Percentiles rank a stretch among this genome's conserved stretches.
Conservation (phyloP, 139 green algal species). For the Tetradesmus obliquus region DNA sequence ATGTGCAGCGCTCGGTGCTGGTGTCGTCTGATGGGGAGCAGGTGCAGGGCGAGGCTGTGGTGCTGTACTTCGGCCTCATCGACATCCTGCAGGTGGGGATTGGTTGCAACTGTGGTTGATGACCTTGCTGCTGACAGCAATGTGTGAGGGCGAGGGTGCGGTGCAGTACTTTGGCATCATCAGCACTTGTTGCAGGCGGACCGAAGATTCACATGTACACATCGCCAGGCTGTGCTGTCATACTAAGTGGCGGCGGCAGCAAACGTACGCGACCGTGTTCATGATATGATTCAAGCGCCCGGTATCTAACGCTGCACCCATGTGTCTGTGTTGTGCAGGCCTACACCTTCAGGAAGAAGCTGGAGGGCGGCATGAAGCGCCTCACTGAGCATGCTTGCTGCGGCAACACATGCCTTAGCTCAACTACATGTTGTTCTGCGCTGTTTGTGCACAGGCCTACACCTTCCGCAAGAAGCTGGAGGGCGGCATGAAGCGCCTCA, state of each 20-base stretch:
- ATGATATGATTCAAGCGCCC: no score
- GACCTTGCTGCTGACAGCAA: no score
- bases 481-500: constrained; percentile 66
- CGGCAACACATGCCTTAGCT: no score
- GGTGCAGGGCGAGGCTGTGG: constrained; percentile 61
- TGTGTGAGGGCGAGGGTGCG: constrained; percentile 54
- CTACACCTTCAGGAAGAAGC: neutral
- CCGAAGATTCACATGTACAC: neutral
- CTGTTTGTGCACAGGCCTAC: neutral
- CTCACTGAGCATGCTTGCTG: constrained; percentile 35
- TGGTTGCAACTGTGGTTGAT: neutral
- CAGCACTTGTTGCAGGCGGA: constrained; percentile 76
- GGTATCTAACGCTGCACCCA: no score
- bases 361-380: constrained; percentile 62
- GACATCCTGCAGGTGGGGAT: constrained; percentile 77
- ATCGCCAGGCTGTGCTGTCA: no score
- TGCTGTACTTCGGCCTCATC: constrained; percentile 94
- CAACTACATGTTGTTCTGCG: neutral
- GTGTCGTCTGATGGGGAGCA: neutral
- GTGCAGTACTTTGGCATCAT: constrained; percentile 94
- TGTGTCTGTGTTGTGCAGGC: neutral
- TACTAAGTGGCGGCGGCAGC: no score
- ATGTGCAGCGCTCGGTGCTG: neutral
- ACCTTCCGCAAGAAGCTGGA: constrained; percentile 25
- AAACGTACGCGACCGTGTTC: no score